These are phyloP conservation scores for Eutypella sp. DNA, from an alignment of 2,329 filamentous ascomycete genomes.

Conservation along the genomic window DNA sequence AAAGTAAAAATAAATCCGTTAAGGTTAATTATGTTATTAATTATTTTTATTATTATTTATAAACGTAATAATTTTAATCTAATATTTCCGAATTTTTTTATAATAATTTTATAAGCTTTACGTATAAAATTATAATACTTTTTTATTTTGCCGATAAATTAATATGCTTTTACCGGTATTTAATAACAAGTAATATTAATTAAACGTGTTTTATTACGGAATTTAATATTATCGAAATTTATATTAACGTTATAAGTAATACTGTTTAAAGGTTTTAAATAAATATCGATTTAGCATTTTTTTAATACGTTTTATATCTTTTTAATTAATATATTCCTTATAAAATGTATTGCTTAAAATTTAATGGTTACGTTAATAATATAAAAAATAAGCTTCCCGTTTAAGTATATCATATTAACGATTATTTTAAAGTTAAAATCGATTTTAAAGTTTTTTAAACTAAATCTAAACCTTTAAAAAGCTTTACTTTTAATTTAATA, in stretches of 20 bases:
- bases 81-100: not conserved
- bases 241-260: conserved; percentile 1
- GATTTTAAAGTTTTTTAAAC: conserved; percentile 1
- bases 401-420: conserved; percentile 1
- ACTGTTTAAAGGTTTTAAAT: not conserved
- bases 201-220: not conserved
- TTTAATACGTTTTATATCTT: not conserved
- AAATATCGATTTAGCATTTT: conserved; percentile 2
- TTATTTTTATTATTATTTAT: not conserved
- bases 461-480: conserved; percentile 2
- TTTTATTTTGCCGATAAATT: not conserved
- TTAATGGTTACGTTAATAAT: not conserved
- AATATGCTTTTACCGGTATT: not conserved
- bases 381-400: not conserved
- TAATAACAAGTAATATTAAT: not conserved
- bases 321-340: conserved; percentile 1
- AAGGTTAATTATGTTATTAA: not conserved
- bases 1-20: not conserved
- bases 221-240: not conserved
- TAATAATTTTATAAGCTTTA: not conserved
- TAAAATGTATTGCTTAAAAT: not conserved
- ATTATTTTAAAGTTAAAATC: conserved; percentile 3
- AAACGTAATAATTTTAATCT: not conserved
- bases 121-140: not conserved
- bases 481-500: not conserved